A percentile compares a stretch with the other conserved stretches of the same genome.
These are phyloP conservation scores for Mercurialis annua DNA, from an alignment of 345 rosid species.

Conservation along the genomic window DNA sequence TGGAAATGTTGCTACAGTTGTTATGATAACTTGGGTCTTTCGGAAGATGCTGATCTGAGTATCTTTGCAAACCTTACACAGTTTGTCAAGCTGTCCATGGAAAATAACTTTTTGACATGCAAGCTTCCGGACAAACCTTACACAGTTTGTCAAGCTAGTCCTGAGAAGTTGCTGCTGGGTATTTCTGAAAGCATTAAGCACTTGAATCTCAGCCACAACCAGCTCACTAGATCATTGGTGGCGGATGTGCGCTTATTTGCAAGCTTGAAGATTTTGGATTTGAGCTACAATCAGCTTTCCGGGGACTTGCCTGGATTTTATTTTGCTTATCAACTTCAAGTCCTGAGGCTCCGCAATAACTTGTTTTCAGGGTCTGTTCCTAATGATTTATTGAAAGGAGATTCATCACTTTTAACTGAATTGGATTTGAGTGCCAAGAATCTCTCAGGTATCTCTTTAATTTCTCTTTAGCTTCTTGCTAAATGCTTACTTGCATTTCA, in stretches of 20 bases:
- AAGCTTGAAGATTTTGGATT: conserved; percentile 72
- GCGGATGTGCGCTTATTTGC: conserved; percentile 61
- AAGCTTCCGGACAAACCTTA: conserved; percentile 61
- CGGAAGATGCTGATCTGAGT: conserved; percentile 79
- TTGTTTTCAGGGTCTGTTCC: conserved; percentile 81
- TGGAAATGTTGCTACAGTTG: conserved; percentile 83
- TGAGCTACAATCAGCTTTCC: conserved; percentile 82
- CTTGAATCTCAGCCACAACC: conserved; percentile 84
- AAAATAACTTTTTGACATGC: conserved; percentile 82
- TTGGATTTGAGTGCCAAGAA: conserved; percentile 89
- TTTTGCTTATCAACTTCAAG: conserved; percentile 85
- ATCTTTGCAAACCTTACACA: conserved; percentile 73
- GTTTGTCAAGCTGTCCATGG: conserved; percentile 86
- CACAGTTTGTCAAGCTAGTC: conserved; percentile 59
- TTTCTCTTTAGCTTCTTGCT: conserved; percentile 13
- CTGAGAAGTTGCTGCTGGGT: conserved; percentile 67
- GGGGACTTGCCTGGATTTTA: conserved; percentile 93
- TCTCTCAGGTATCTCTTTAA: conserved; percentile 67
- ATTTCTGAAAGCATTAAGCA: conserved; percentile 72
- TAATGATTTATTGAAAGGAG: conserved; percentile 80
- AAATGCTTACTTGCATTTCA: background rate
- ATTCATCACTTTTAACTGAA: conserved; percentile 69
- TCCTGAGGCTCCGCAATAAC: conserved; percentile 88
- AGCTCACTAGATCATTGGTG: conserved; percentile 72
- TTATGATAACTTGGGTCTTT: conserved; percentile 74